A percentile compares a stretch with the other conserved stretches of the same genome.
These are phyloP conservation scores for Draba incana DNA, from an alignment of 345 rosid species.

Conservation along the genomic window DNA sequence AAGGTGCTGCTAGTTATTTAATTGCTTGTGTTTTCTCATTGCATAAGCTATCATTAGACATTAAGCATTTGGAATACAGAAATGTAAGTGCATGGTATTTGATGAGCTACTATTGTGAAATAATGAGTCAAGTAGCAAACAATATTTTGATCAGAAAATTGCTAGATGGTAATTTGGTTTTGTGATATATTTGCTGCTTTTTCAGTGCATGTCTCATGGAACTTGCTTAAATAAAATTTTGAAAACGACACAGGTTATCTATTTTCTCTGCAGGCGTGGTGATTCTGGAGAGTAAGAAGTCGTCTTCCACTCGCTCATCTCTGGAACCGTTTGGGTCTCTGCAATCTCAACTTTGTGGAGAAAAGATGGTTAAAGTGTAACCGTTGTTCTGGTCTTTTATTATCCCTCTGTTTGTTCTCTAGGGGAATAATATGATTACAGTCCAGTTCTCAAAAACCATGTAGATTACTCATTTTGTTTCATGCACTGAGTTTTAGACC, in stretches of 20 bases:
- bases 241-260: slow-evolving; percentile 2
- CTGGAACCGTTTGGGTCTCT: not conserved
- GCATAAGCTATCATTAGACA: too few relatives aligned
- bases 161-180: not conserved
- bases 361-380: slow-evolving; percentile 11
- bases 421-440: not conserved
- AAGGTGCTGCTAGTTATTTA: too few relatives aligned
- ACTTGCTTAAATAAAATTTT: not conserved
- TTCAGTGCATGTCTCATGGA: slow-evolving; percentile 1
- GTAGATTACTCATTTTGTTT: not conserved
- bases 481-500: slow-evolving; percentile 2
- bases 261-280: slow-evolving; percentile 21
- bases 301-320: not conserved
- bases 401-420: slow-evolving; percentile 12
- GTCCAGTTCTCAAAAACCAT: slow-evolving; percentile 14
- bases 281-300: not conserved
- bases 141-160: not conserved
- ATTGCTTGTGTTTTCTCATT: too few relatives aligned
- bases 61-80: not conserved
- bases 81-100: not conserved
- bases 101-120: not conserved
- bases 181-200: not conserved
- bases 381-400: slow-evolving; percentile 9
- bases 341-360: not conserved
- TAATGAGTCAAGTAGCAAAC: not conserved